Evolutionary conservation across 768 basidiomycete species (phyloP).

Genomic region (Mycena kentingensis): DNA sequence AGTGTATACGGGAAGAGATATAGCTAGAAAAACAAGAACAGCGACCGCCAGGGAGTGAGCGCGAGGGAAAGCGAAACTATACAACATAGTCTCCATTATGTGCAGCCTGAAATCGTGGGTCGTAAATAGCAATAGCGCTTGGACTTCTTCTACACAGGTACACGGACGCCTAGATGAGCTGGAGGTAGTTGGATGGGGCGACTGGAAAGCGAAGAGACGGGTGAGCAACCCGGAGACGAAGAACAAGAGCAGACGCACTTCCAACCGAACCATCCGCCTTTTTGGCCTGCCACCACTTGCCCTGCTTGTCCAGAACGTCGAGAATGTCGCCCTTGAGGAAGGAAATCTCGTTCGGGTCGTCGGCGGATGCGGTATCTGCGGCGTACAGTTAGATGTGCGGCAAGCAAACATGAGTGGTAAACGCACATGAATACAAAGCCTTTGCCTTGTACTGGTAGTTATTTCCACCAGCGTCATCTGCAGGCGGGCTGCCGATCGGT

Average conservation of each 20-base stretch:
- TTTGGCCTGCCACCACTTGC: constrained; percentile 91
- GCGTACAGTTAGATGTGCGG: constrained; percentile 21
- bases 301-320: constrained; percentile 90
- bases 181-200: constrained; percentile 85
- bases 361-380: constrained; percentile 87
- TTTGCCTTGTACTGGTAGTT: constrained; percentile 75
- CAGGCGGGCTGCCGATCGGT: constrained; percentile 40
- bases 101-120: constrained; percentile 9
- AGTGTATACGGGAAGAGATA: background rate
- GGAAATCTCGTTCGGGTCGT: constrained; percentile 95
- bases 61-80: constrained; percentile 15
- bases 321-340: constrained; percentile 91
- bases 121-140: constrained; percentile 22
- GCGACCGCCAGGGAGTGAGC: constrained; percentile 8
- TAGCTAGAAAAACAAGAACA: background rate
- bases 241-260: constrained; percentile 57
- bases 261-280: constrained; percentile 75
- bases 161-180: constrained; percentile 57
- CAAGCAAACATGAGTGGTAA: constrained; percentile 9
- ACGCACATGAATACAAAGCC: constrained; percentile 86
- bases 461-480: constrained; percentile 38
- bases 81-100: constrained; percentile 25
- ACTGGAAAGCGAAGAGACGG: constrained; percentile 44
- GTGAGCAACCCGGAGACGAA: constrained; percentile 11
- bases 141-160: too few species aligned